A percentile compares a stretch with the other conserved stretches of the same genome.
Evolutionary conservation across 805 yeast genomes (phyloP).

Genomic region (Pichia occidentalis): DNA sequence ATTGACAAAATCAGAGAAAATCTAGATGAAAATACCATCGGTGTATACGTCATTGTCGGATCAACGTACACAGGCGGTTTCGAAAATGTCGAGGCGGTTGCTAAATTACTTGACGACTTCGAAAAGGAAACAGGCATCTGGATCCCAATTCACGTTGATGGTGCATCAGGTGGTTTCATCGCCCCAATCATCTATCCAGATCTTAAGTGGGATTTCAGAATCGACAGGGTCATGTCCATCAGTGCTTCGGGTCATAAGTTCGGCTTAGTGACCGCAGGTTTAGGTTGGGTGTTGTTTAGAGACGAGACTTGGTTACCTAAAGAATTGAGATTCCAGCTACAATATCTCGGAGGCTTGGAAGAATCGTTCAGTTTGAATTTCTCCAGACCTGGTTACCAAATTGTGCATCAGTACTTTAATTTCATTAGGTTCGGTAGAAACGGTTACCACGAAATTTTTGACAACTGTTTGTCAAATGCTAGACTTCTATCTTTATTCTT

Average conservation of each 20-base stretch:
- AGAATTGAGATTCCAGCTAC: conserved; percentile 66
- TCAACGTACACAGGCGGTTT: conserved; percentile 92
- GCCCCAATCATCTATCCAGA: conserved; percentile 81
- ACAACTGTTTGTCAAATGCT: conserved; percentile 62
- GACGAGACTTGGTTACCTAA: conserved; percentile 58
- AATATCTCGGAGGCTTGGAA: conserved; percentile 83
- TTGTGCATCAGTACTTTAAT: conserved; percentile 80
- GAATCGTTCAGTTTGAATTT: conserved; percentile 83
- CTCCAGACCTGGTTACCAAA: conserved; percentile 90
- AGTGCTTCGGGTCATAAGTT: conserved; percentile 92
- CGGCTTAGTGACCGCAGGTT: conserved; percentile 84
- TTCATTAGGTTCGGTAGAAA: conserved; percentile 61
- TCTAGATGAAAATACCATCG: conserved; percentile 89
- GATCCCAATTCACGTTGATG: conserved; percentile 88
- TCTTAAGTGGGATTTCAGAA: conserved; percentile 75
- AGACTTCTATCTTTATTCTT: conserved; percentile 56
- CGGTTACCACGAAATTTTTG: conserved; percentile 65
- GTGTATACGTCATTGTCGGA: conserved; percentile 81
- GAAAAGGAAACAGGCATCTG: conserved; percentile 59
- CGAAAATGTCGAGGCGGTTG: conserved; percentile 63
- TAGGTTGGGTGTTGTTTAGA: conserved; percentile 90
- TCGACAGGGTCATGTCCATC: conserved; percentile 73
- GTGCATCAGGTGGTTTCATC: conserved; percentile 85
- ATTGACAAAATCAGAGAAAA: conserved; percentile 49
- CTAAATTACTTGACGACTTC: conserved; percentile 59